These are phyloP conservation scores for Naematelia encephala DNA, from an alignment of 768 basidiomycete species.

Conservation along the genomic window DNA sequence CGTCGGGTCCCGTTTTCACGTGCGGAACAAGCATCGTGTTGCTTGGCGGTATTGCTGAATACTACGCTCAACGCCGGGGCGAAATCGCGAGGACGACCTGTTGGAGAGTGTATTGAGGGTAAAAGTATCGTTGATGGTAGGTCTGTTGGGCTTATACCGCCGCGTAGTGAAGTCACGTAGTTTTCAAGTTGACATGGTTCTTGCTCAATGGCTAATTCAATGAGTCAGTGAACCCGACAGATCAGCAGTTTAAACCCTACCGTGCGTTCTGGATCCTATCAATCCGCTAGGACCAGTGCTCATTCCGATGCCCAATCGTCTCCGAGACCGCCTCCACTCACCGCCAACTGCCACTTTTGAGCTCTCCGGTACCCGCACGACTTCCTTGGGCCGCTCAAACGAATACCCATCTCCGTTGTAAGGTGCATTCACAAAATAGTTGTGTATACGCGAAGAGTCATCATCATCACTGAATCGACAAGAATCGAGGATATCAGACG, in stretches of 20 bases:
- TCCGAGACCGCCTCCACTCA: not conserved
- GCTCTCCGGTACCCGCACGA: not conserved
- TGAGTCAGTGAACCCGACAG: no score
- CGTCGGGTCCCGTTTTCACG: constrained; percentile 18
- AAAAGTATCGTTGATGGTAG: constrained; percentile 33
- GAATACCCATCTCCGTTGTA: not conserved
- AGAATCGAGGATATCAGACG: not conserved
- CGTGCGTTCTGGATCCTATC: not conserved
- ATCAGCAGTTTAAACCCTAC: no score
- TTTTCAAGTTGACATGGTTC: not conserved
- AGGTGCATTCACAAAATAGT: not conserved
- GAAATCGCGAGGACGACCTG: constrained; percentile 34
- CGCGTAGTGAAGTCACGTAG: not conserved
- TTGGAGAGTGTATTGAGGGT: constrained; percentile 33
- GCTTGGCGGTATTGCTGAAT: constrained; percentile 33
- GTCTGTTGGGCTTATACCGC: not conserved
- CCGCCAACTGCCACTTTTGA: not conserved
- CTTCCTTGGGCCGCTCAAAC: not conserved
- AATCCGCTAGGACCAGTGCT: not conserved
- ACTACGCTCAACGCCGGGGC: constrained; percentile 32
- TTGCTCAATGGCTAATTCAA: not conserved
- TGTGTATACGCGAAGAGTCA: not conserved
- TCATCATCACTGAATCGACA: not conserved
- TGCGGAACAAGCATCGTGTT: constrained; percentile 17
- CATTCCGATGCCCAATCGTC: not conserved